Conservation (phyloP, 345 rosid genomes). For the Rhizophora mangle region DNA sequence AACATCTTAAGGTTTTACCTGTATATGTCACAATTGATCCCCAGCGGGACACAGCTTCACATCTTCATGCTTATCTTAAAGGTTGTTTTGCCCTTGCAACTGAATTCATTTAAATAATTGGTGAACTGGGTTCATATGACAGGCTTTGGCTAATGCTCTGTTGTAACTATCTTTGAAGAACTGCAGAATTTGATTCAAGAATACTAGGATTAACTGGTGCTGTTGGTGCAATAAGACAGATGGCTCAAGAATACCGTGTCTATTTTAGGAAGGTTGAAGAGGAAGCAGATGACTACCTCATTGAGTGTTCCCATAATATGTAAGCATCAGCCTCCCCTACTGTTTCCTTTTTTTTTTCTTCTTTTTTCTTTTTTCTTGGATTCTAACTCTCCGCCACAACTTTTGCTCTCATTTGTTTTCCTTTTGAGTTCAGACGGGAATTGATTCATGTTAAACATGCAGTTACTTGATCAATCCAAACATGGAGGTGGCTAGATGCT, state of each 20-base stretch:
- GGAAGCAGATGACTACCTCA: conserved; percentile 84
- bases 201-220: conserved; percentile 75
- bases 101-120: neutral
- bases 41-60: conserved; percentile 71
- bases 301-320: conserved; percentile 81
- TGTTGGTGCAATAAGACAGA: conserved; percentile 60
- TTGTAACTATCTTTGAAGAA: conserved; percentile 11
- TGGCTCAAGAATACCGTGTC: conserved; percentile 83
- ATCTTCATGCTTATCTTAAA: conserved; percentile 70
- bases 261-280: conserved; percentile 80
- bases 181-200: conserved; percentile 74
- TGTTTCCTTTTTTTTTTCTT: neutral
- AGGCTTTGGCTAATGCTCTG: conserved; percentile 16
- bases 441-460: conserved; percentile 12
- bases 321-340: conserved; percentile 21
- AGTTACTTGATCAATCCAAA: conserved; percentile 85
- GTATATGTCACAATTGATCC: conserved; percentile 91
- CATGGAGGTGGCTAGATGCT: conserved; percentile 76
- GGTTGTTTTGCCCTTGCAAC: conserved; percentile 40
- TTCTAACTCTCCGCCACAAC: neutral
- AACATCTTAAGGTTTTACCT: conserved; percentile 57
- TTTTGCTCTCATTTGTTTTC: neutral
- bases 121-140: neutral
- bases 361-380: too few relatives aligned
- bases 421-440: neutral